Base-by-base conservation (phyloP, 306 rosid genomes). In the Clitoria ternatea region DNA sequence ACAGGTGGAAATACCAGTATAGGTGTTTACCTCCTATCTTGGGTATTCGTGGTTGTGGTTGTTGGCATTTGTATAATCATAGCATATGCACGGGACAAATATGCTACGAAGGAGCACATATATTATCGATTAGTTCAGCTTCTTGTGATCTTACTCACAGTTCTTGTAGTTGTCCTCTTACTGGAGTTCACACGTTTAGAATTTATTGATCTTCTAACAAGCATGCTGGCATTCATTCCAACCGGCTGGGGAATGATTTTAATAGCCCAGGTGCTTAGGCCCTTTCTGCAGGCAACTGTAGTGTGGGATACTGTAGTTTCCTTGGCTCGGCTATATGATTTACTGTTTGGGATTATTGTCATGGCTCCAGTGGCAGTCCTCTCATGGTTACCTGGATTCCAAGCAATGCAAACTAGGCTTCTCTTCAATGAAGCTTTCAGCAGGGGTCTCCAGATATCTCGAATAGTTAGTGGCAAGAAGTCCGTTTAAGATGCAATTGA, bases 301-400 rank as follows among this genome's bases (percentile, higher is more conserved):
- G 79, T 93, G 64, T 93, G 98, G 98, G 93, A 90, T 0, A 88
- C 96, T 15, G 83, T 93, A 40, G 91, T 90, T 79, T 85, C 97
- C 10, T 47, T 90, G 85, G 98, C 98, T 64, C 87, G 97, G 61
- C 66, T 88, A 17, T 93, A 93, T 29, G 98, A 93, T 80, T 64
- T 93, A 74, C 65, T 93, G 59, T 80, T 93, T 32, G 98, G 98
- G 60, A 53, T 93, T 23, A 88, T 87, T 79, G 92, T 84, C 61
- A 80, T 93, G 96, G 91, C 89, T 44, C 96, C 98, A 10, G 73
- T 90, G 83, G 98, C 98, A 7, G 36, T 86, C 75, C 73, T 93
- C 29, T 90, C 98, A 23, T 93, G 98, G 98, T 68, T 93, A 76
- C 98, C 98, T 43, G 98, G 96, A 73, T 93, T 93, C 62, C 98